Evolutionary conservation across 441 rosid species (phyloP).

Genomic region (Flueggea neowawraea): DNA sequence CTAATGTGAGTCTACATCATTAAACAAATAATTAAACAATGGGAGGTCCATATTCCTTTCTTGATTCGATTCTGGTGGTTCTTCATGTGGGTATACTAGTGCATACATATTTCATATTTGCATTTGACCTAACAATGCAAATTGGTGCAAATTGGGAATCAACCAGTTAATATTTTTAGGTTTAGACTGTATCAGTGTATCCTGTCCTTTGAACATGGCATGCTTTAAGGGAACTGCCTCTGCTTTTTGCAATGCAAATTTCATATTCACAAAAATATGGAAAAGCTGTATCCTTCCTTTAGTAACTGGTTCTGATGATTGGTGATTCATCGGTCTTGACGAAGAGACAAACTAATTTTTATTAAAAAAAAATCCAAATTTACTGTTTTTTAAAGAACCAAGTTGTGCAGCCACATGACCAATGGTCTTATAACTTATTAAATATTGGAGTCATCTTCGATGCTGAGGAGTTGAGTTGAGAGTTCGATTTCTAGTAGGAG

Average conservation of each 20-base stretch:
- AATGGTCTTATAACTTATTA: too few relatives aligned
- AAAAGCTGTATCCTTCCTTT: neutral
- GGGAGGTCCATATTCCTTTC: too few relatives aligned
- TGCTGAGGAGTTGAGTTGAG: too few relatives aligned
- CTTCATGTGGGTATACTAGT: too few relatives aligned
- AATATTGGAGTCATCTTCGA: too few relatives aligned
- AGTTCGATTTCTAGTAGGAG: too few relatives aligned
- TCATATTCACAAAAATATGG: neutral
- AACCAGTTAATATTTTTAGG: constrained; percentile 1
- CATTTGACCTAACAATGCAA: constrained; percentile 2
- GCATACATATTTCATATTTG: too few relatives aligned
- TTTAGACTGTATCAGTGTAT: neutral
- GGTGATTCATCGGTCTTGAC: constrained; percentile 5
- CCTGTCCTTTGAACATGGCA: constrained; percentile 26
- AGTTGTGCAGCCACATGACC: too few relatives aligned
- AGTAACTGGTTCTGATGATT: constrained; percentile 13
- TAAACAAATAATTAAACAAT: too few relatives aligned
- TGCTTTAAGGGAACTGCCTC: constrained; percentile 28
- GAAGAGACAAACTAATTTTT: neutral
- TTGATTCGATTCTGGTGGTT: too few relatives aligned
- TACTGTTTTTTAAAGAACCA: too few relatives aligned
- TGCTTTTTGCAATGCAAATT: constrained; percentile 8
- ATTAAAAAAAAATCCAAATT: neutral
- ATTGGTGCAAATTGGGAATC: neutral
- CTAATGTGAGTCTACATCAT: too few relatives aligned